Conservation (phyloP, 1,284 basidiomycete species). For the Ceratobasidium papillatum region DNA sequence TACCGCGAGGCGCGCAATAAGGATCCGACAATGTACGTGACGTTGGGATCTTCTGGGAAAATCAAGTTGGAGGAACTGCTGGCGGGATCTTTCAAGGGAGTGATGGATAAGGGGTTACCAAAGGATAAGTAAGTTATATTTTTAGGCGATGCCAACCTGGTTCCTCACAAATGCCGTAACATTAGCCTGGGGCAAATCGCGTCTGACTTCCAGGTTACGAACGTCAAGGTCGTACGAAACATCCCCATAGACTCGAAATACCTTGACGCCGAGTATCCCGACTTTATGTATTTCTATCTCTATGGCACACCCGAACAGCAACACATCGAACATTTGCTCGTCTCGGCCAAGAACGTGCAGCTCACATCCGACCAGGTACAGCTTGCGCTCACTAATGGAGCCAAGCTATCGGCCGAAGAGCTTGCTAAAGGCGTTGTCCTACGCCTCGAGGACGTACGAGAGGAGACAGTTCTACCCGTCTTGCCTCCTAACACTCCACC, state of each 20-base stretch:
- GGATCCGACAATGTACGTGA: constrained; percentile 48
- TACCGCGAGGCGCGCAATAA: constrained; percentile 46
- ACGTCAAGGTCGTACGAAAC: constrained; percentile 53
- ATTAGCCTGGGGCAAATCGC: neutral
- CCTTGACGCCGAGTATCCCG: constrained; percentile 51
- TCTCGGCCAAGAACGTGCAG: constrained; percentile 52
- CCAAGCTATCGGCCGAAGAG: constrained; percentile 7
- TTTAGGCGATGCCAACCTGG: neutral
- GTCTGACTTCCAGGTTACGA: constrained; percentile 46
- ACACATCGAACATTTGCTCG: constrained; percentile 57
- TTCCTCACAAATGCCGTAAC: neutral
- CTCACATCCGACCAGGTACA: constrained; percentile 37
- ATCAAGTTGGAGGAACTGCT: constrained; percentile 46
- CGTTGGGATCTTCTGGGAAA: constrained; percentile 44
- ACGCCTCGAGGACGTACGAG: constrained; percentile 8
- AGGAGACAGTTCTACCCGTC: neutral
- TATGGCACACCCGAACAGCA: constrained; percentile 52
- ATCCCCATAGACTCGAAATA: constrained; percentile 46
- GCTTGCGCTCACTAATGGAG: neutral
- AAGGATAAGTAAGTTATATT: neutral
- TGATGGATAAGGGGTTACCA: constrained; percentile 45
- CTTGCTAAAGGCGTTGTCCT: constrained; percentile 9
- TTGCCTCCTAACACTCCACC: constrained; percentile 9
- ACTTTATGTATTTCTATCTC: constrained; percentile 56
- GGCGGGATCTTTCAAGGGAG: constrained; percentile 45